Evolutionary conservation across 371 early-diverging fungal species (phyloP), one percentile per base, ranked within the genome.

Genomic region (Scutellospora calospora): DNA sequence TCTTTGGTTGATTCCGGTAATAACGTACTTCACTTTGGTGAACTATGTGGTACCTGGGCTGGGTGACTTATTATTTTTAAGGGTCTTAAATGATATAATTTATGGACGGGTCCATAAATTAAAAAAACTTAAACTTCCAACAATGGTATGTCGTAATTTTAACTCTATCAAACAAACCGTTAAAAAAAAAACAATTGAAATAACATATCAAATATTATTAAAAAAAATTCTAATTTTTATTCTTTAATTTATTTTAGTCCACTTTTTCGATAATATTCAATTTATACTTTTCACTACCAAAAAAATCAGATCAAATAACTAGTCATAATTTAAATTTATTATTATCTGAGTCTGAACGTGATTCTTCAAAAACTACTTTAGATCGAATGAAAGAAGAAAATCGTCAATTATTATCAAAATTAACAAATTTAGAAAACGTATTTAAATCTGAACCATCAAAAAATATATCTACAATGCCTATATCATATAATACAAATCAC

Each of bases 301-400:
- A 14, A 76, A 5, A 35, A 62, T 25, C 5, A 27, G 29, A 22
- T 20, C 75, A 52, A 63, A 45, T 45, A 45, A 9, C 9, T 45
- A 6, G 45, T 45, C 45, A 45, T 45, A 45, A 45, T 11, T 45
- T 45, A 45, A 4, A 45, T 45, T 45, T 45, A 45, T 45, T 45
- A 45, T 45, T 9, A 45, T 45, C 45, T 9, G 45, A 9, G 12
- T 45, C 45, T 11, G 45, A 11, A 45, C 45, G 2, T 0, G 45
- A 45, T 45, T 14, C n/a, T 0, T 45, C 45, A 72, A 35, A 20
- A 22, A 20, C 12, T 27, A 16, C 41, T 5, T 11, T 18, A 0
- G 71, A 33, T 12, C 45, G 79, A 38, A 78, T 78, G 66, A 29
- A 78, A 66, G 79, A 78, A 66, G 79, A 78, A 60, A 78, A 78